Conservation (phyloP, 495 filamentous ascomycete genomes). For the Penicillium maclennaniae region DNA sequence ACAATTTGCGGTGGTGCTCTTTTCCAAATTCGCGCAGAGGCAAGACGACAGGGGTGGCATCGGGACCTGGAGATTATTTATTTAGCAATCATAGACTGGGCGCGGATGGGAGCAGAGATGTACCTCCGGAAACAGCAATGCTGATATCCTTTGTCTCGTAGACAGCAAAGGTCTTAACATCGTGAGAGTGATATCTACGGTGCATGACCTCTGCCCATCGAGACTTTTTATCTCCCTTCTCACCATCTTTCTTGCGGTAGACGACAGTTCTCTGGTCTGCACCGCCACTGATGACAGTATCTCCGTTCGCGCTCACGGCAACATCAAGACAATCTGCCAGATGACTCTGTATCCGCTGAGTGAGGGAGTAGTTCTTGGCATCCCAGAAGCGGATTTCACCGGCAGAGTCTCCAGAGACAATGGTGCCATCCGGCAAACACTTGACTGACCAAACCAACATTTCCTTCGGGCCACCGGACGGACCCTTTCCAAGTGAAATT, state of each 20-base stretch:
- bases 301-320: constrained; percentile 72
- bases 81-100: constrained; percentile 30
- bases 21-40: constrained; percentile 76
- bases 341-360: constrained; percentile 80
- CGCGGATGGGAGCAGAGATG: constrained; percentile 12
- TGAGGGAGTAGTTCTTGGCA: constrained; percentile 80
- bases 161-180: constrained; percentile 91
- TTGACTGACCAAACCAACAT: constrained; percentile 91
- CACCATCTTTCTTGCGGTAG: constrained; percentile 58
- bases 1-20: constrained; percentile 74
- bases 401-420: constrained; percentile 92
- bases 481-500: constrained; percentile 79
- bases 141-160: constrained; percentile 82
- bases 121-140: constrained; percentile 89
- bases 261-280: constrained; percentile 84
- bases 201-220: constrained; percentile 86
- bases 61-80: constrained; percentile 57
- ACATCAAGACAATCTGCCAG: constrained; percentile 87
- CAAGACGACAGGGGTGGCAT: constrained; percentile 74
- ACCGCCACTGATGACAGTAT: constrained; percentile 82
- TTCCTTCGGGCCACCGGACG: constrained; percentile 71
- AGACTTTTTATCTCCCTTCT: constrained; percentile 51
- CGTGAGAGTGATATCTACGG: constrained; percentile 78
- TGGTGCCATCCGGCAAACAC: constrained; percentile 77
- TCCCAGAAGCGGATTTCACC: constrained; percentile 93